A percentile compares a stretch with the other conserved stretches of the same genome.
Evolutionary conservation across 2,329 filamentous ascomycete species (phyloP).

Genomic region (Calycina marina): DNA sequence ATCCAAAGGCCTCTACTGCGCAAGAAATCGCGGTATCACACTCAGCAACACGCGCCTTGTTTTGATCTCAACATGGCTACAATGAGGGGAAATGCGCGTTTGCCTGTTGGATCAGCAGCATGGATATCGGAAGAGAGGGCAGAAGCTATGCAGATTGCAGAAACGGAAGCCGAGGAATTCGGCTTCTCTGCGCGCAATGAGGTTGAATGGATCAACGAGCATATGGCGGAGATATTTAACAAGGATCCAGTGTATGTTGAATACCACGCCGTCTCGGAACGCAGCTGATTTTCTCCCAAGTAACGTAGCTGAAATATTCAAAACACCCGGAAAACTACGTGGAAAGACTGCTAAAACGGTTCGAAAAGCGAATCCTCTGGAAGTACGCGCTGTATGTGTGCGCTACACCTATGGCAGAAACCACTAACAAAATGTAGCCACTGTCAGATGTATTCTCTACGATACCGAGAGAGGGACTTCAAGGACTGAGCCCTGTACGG

Average conservation of each 20-base stretch:
- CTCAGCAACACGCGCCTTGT: conserved; percentile 19
- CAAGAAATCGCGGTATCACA: conserved; percentile 1
- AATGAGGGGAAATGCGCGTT: conserved; percentile 31
- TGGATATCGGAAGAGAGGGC: conserved; percentile 81
- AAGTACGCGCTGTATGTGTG: conserved; percentile 47
- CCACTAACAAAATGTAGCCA: conserved; percentile 32
- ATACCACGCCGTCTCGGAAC: conserved; percentile 9
- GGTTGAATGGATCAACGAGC: conserved; percentile 95
- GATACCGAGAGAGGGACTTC: conserved; percentile 35
- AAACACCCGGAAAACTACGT: conserved; percentile 72
- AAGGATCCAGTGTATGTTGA: conserved; percentile 69
- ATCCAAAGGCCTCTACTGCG: conserved; percentile 4
- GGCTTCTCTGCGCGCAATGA: conserved; percentile 85
- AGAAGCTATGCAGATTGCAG: conserved; percentile 59
- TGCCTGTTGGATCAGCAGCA: conserved; percentile 63
- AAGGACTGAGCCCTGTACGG: conserved; percentile 26
- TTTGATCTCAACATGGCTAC: conserved; percentile 20
- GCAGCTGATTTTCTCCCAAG: conserved; percentile 31
- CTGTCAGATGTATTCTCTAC: conserved; percentile 44
- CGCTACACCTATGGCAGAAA: conserved; percentile 1
- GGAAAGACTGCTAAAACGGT: conserved; percentile 66
- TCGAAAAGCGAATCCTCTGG: conserved; percentile 42
- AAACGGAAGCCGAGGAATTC: conserved; percentile 83
- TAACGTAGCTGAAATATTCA: conserved; percentile 89
- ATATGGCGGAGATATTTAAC: conserved; percentile 90